Evolutionary conservation across 164 flowering plant genomes (phyloP).

Genomic region (Litsea cubeba): DNA sequence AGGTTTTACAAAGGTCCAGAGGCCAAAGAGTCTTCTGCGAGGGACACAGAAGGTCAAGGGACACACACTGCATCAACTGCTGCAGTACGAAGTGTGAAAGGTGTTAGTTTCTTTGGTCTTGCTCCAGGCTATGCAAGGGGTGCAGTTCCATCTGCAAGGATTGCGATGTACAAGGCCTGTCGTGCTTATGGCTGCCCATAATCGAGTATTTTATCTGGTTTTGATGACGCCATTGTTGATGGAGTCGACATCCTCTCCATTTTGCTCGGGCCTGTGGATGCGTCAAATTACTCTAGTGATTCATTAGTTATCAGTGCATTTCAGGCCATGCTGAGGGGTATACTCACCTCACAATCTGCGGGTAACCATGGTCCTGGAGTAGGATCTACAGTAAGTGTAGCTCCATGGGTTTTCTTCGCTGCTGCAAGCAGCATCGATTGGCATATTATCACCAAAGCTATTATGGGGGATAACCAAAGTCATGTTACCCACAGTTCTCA

Average conservation of each 20-base stretch:
- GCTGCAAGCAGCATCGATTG: constrained; percentile 70
- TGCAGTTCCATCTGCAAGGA: constrained; percentile 61
- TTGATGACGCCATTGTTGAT: constrained; percentile 68
- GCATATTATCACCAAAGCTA: constrained; percentile 19
- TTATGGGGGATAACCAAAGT: no score
- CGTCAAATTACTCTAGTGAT: constrained; percentile 28
- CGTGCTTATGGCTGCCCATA: constrained; percentile 62
- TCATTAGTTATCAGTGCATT: constrained; percentile 58
- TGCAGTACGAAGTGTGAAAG: constrained; percentile 43
- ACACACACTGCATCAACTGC: constrained; percentile 76
- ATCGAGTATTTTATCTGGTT: constrained; percentile 62
- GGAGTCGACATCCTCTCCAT: constrained; percentile 78
- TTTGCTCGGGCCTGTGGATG: constrained; percentile 44
- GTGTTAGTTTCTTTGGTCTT: constrained; percentile 59
- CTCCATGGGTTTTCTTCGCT: constrained; percentile 80
- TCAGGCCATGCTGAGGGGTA: constrained; percentile 67
- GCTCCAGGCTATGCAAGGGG: constrained; percentile 69
- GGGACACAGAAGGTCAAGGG: constrained; percentile 65
- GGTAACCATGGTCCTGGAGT: constrained; percentile 63
- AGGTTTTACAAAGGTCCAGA: neutral
- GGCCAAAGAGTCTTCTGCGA: neutral
- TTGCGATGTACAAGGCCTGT: constrained; percentile 82
- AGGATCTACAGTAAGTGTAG: constrained; percentile 34
- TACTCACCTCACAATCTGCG: constrained; percentile 59
- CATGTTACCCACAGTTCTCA: no score